Percentiles rank a stretch among this genome's conserved stretches.
These are phyloP conservation scores for Lyophyllum atratum DNA, from an alignment of 768 basidiomycete genomes.

Conservation along the genomic window DNA sequence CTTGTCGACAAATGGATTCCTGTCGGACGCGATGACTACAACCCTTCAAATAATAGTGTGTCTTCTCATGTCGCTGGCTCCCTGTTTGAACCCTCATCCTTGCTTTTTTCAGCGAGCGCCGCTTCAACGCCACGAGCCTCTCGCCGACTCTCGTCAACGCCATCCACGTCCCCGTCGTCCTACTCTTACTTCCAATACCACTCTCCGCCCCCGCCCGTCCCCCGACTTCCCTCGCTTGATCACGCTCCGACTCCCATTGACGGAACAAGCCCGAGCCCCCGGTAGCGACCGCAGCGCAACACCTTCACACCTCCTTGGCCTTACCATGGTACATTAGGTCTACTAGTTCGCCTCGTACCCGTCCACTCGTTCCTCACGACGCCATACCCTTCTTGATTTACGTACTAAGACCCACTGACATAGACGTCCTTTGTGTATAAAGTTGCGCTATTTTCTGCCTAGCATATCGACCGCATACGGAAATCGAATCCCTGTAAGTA, in stretches of 20 bases:
- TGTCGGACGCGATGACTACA: slow-evolving; percentile 13
- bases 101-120: not conserved
- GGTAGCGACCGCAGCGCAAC: not conserved
- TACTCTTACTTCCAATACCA: slow-evolving; percentile 6
- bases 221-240: not conserved
- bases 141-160: slow-evolving; percentile 6
- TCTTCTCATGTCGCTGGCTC: not conserved
- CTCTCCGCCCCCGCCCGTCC: slow-evolving; percentile 10
- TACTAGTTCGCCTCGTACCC: not conserved
- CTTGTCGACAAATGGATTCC: slow-evolving; percentile 41
- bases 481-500: not conserved
- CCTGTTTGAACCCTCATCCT: not conserved
- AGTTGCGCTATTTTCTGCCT: too few species aligned
- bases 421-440: not conserved
- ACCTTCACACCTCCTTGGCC: not conserved
- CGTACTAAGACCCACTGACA: not conserved
- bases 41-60: not conserved
- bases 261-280: not conserved
- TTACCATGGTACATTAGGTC: not conserved
- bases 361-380: not conserved
- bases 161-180: slow-evolving; percentile 8
- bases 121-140: not conserved
- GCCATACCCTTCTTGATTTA: not conserved
- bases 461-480: not conserved
- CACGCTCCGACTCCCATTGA: not conserved